These are phyloP conservation scores for Chlamydomonas urium DNA, from an alignment of 139 green algal genomes.

Conservation along the genomic window DNA sequence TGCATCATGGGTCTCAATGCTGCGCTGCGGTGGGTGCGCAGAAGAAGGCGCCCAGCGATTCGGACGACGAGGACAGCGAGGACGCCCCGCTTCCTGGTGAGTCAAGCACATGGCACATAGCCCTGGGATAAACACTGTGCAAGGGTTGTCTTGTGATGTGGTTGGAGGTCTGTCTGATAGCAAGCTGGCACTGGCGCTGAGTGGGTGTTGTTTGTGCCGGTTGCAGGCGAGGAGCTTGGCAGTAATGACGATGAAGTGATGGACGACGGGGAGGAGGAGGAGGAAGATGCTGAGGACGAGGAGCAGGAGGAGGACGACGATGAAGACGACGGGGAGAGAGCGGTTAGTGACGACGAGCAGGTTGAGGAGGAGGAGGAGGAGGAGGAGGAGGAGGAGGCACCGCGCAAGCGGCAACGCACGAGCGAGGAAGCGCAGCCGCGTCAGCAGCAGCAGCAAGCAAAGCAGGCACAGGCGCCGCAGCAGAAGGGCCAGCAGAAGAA, in stretches of 20 bases:
- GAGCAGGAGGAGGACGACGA: slow-evolving; percentile 24
- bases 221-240: too few relatives aligned
- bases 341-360: slow-evolving; percentile 13
- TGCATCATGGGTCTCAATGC: too few relatives aligned
- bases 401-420: background rate
- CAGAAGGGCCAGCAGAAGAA: slow-evolving; percentile 7
- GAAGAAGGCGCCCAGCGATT: too few relatives aligned
- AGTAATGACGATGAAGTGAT: slow-evolving; percentile 23
- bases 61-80: background rate
- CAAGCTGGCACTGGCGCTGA: too few relatives aligned
- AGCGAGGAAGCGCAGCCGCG: background rate
- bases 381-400: slow-evolving; percentile 7
- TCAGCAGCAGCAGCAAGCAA: slow-evolving; percentile 20
- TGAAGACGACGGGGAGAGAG: slow-evolving; percentile 16
- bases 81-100: background rate
- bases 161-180: background rate
- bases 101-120: background rate
- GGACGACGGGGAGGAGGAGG: slow-evolving; percentile 13
- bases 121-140: background rate
- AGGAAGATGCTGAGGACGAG: slow-evolving; percentile 21
- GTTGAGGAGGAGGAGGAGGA: slow-evolving; percentile 21
- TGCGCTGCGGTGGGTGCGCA: too few relatives aligned
- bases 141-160: background rate
- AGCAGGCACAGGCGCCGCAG: background rate
- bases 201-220: too few relatives aligned